These are phyloP conservation scores for Agrostemma githago DNA, from an alignment of 148 eudicot species.

Conservation along the genomic window DNA sequence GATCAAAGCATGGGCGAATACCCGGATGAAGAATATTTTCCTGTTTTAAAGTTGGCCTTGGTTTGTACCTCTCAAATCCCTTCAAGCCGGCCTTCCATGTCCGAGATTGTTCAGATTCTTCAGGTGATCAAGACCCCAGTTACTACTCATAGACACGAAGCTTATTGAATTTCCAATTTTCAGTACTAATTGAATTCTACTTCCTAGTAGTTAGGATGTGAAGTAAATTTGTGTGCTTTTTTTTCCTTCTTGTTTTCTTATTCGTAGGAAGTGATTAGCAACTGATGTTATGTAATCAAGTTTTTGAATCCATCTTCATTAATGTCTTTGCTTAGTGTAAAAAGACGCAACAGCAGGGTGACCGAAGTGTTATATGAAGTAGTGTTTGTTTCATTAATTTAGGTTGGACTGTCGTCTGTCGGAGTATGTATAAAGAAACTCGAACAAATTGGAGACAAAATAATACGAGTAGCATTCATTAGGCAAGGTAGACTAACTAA, in stretches of 20 bases:
- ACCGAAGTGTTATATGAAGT: too few relatives aligned
- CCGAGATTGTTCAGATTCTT: conserved; percentile 86
- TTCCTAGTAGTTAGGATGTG: conserved; percentile 15
- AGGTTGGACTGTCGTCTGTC: too few relatives aligned
- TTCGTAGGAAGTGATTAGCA: neutral
- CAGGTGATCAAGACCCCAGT: conserved; percentile 87
- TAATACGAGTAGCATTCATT: neutral
- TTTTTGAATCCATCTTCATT: neutral
- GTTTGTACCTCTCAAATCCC: conserved; percentile 94
- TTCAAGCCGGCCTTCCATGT: conserved; percentile 96
- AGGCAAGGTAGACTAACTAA: neutral
- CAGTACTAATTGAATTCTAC: neutral
- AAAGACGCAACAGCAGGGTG: too few relatives aligned
- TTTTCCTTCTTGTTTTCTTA: neutral
- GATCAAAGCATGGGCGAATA: conserved; percentile 64
- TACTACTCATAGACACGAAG: conserved; percentile 56
- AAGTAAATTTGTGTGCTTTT: conserved; percentile 11
- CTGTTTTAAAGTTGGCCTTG: conserved; percentile 77
- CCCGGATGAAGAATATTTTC: conserved; percentile 86
- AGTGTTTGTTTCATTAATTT: too few relatives aligned
- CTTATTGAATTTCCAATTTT: conserved; percentile 22
- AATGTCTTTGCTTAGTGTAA: too few relatives aligned
- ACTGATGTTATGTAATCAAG: neutral
- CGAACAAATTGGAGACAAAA: neutral
- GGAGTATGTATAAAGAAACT: too few relatives aligned